A percentile compares a stretch with the other conserved stretches of the same genome.
phyloP scores from a whole-genome alignment of 371 early-diverging fungal species.

The Choanephora cucurbitarum region DNA sequence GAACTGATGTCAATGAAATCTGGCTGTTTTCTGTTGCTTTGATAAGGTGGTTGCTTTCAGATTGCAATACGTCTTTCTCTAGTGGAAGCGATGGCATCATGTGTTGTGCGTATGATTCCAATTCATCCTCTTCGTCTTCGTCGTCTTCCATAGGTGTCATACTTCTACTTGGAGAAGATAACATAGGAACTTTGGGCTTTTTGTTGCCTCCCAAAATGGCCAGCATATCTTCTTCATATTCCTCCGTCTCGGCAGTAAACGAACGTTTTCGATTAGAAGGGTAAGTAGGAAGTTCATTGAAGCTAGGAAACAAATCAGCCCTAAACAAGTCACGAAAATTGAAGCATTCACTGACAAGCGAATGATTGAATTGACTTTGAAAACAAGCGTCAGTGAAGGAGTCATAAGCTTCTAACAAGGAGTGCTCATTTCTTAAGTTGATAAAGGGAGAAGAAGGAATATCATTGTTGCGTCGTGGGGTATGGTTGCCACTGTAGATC shows the following conservation, averaged over 20 bases:
- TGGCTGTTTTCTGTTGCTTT: too few relatives aligned
- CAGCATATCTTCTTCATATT: neutral
- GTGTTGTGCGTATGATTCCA: too few relatives aligned
- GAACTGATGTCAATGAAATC: too few relatives aligned
- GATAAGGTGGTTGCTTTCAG: too few relatives aligned
- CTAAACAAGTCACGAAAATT: conserved; percentile 11
- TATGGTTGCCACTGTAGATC: conserved; percentile 1
- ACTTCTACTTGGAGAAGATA: conserved; percentile 1
- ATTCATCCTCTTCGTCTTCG: neutral
- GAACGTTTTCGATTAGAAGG: conserved; percentile 1
- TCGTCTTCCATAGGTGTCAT: conserved; percentile 2
- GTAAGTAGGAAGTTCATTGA: neutral
- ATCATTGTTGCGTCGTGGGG: conserved; percentile 1
- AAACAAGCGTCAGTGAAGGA: conserved; percentile 22
- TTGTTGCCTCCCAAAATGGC: neutral
- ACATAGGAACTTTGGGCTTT: neutral
- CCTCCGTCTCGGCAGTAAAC: neutral
- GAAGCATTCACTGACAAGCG: neutral
- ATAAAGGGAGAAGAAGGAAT: conserved; percentile 7
- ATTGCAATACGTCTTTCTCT: too few relatives aligned
- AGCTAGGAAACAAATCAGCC: conserved; percentile 3
- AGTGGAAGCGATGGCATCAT: too few relatives aligned
- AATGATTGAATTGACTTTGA: conserved; percentile 13
- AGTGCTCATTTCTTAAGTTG: conserved; percentile 11
- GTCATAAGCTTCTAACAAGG: conserved; percentile 28